A percentile compares a stretch with the other conserved stretches of the same genome.
Conservation (phyloP, 805 yeast genomes). For the Kuraishia cidri region DNA sequence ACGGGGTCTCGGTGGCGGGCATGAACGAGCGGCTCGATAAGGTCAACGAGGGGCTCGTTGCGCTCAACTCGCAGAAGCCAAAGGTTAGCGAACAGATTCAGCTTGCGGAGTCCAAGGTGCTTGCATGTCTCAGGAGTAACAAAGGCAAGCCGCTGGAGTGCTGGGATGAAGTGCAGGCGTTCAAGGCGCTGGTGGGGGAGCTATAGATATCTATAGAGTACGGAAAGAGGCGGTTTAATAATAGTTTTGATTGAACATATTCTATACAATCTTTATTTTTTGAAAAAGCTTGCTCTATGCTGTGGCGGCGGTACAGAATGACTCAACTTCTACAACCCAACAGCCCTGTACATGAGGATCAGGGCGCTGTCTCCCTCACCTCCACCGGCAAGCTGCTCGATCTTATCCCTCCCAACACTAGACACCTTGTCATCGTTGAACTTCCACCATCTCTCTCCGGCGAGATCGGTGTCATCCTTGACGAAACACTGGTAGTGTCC, state of each 20-base stretch:
- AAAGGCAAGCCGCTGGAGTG: conserved; percentile 66
- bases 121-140: conserved; percentile 53
- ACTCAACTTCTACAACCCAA: conserved; percentile 51
- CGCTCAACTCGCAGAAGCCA: conserved; percentile 17
- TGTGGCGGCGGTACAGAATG: too few species aligned
- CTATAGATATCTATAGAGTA: conserved; percentile 19
- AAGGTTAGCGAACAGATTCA: conserved; percentile 28
- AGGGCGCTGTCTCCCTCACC: conserved; percentile 97
- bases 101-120: conserved; percentile 39
- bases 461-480: conserved; percentile 53
- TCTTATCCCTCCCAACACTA: conserved; percentile 67
- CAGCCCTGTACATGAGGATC: conserved; percentile 76
- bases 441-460: conserved; percentile 82
- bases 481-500: conserved; percentile 95
- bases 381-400: conserved; percentile 89
- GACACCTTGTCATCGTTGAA: conserved; percentile 90
- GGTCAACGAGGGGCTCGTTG: conserved; percentile 22
- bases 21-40: conserved; percentile 22
- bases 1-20: conserved; percentile 12
- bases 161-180: conserved; percentile 70
- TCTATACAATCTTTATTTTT: too few species aligned
- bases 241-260: too few species aligned
- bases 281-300: too few species aligned
- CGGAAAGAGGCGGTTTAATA: too few species aligned
- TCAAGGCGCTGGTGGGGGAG: conserved; percentile 48